Evolutionary conservation across 2,329 filamentous ascomycete species (phyloP), one percentile per base, ranked within the genome.

Genomic region (Clonostachys rhizophaga): DNA sequence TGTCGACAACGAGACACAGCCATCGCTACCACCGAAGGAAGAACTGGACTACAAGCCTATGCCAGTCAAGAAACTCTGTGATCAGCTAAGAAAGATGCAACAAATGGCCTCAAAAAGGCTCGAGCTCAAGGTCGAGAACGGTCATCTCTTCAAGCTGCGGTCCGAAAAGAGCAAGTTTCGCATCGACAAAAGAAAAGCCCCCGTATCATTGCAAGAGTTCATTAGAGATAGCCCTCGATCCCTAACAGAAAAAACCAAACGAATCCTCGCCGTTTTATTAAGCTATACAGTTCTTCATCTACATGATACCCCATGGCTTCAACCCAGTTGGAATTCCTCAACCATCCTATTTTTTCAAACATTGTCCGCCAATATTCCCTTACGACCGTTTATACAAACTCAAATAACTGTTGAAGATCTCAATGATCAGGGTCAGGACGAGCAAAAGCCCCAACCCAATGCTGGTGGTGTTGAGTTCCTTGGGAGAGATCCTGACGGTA

Each of bases 381-480:
- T 54, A 12, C 40, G 42, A 20, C 52, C 52, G 5, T 54, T 49
- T 40, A 36, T 54, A 6, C 43, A 54, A 40, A 36, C 30, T 34
- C 17, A 46, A 14, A n/a, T 35, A 14, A 30, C 36, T 39, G 12
- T n/a, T 11, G 2, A n/a, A 39, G 17, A n/a, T 39, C 12, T 30
- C 1, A 18, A 18, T 18, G 36, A 39, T n/a, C 12, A 39, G 36
- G 36, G 10, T 3, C 36, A n/a, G 10, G 36, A n/a, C 11, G 14
- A n/a, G 17, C 6, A 39, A 18, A 18, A 18, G 14, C 17, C 36
- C 1, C 33, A 34, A 41, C 33, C n/a, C 17, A n/a, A 30, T 34
- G 13, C 34, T n/a, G 16, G 16, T 18, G 33, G 20, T 11, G 14
- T 12, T 12, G 13, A 34, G 24, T 24, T 24, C 24, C 24, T 30